Evolutionary conservation across 306 rosid species (phyloP).

Genomic region (Begonia peltatifolia): DNA sequence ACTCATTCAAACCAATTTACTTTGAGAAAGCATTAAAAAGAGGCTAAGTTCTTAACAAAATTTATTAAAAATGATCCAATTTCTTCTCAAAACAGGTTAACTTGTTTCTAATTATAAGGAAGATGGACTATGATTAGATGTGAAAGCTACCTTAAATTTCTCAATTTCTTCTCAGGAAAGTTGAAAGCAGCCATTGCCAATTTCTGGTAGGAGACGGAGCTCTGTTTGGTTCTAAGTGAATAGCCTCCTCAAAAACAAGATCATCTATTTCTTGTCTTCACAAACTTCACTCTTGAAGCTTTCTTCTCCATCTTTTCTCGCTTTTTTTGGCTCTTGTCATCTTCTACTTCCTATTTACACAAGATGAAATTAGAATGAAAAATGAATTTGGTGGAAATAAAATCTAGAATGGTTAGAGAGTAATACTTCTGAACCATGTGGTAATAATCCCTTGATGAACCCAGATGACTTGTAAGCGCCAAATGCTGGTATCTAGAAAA

Average conservation of each 20-base stretch:
- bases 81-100: no score
- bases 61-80: no score
- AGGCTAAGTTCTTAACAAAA: no score
- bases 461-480: conserved; percentile 73
- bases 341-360: conserved; percentile 54
- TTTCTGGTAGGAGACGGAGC: no score
- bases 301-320: conserved; percentile 93
- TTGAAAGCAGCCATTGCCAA: no score
- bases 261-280: conserved; percentile 62
- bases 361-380: conserved; percentile 7
- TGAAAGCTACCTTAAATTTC: no score
- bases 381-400: not conserved
- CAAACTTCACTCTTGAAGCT: conserved; percentile 68
- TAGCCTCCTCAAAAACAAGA: not conserved
- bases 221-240: no score
- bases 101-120: no score
- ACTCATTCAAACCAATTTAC: no score
- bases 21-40: no score
- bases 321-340: conserved; percentile 83
- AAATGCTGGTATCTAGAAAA: conserved; percentile 73
- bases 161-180: no score
- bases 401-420: not conserved
- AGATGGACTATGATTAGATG: no score
- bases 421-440: conserved; percentile 59
- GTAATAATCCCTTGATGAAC: conserved; percentile 52